Evolutionary conservation across 1,284 basidiomycete species (phyloP).

Genomic region (Malassezia yamatoensis): DNA sequence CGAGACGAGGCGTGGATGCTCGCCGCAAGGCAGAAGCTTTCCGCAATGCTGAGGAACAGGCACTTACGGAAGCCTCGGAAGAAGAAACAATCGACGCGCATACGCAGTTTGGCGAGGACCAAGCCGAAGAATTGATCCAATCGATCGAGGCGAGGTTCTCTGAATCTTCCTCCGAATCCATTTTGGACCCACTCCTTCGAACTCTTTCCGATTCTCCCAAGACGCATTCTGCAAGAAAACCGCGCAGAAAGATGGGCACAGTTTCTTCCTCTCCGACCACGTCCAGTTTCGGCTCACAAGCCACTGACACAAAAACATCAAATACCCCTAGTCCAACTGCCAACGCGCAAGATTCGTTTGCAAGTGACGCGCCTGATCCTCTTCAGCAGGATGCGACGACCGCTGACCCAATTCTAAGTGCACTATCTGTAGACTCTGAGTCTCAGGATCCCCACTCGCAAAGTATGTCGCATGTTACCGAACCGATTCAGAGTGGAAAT

Average conservation of each 20-base stretch:
- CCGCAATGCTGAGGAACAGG: conserved; percentile 2
- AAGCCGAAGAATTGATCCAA: neutral
- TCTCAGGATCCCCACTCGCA: too few species aligned
- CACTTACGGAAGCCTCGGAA: neutral
- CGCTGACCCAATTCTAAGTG: too few species aligned
- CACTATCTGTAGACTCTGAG: too few species aligned
- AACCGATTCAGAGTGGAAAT: too few species aligned
- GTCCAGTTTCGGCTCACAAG: neutral
- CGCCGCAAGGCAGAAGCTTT: conserved; percentile 2
- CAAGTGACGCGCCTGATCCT: too few species aligned
- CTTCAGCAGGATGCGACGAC: too few species aligned
- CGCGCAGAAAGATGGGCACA: conserved; percentile 3
- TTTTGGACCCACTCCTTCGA: neutral
- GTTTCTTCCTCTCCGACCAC: neutral
- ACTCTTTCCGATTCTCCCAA: neutral
- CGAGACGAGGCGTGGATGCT: conserved; percentile 2
- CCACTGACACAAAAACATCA: too few species aligned
- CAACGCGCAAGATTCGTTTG: too few species aligned
- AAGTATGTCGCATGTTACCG: too few species aligned
- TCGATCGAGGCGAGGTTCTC: conserved; percentile 2
- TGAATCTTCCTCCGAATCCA: neutral
- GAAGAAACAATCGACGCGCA: too few species aligned
- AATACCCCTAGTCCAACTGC: too few species aligned
- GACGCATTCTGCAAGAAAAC: neutral
- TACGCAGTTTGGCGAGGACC: neutral